Conservation (phyloP, 208 protist genomes). For the Trypanosomatidae sp. region DNA sequence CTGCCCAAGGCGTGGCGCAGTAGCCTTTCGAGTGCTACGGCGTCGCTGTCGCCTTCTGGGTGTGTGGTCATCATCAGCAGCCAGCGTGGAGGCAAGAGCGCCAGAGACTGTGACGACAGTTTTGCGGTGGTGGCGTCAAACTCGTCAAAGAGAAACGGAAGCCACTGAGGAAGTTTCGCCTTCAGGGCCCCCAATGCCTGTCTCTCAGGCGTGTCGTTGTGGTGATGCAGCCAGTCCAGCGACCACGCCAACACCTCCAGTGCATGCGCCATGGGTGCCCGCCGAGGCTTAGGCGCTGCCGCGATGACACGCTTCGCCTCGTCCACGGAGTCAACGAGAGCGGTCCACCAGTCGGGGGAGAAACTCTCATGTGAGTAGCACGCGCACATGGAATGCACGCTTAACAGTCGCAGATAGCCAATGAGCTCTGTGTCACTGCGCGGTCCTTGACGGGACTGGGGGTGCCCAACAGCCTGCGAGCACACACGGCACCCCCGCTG, state of each 20-base stretch:
- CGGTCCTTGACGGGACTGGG: neutral
- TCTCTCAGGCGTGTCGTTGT: neutral
- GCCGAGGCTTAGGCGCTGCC: slow-evolving; percentile 15
- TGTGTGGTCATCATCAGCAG: slow-evolving; percentile 7
- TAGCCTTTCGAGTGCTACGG: slow-evolving; percentile 5
- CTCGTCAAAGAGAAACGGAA: slow-evolving; percentile 17
- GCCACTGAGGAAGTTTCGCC: slow-evolving; percentile 16
- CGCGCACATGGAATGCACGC: slow-evolving; percentile 11
- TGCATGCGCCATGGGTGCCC: slow-evolving; percentile 11
- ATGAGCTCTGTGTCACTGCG: neutral
- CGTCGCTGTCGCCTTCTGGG: slow-evolving; percentile 2
- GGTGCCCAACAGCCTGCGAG: neutral
- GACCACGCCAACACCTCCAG: slow-evolving; percentile 24
- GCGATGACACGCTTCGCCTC: slow-evolving; percentile 11
- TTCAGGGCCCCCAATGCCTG: neutral
- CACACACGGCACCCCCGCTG: slow-evolving; percentile 2
- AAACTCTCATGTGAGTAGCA: neutral
- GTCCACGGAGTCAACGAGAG: slow-evolving; percentile 3
- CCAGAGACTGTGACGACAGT: neutral
- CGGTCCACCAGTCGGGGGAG: neutral
- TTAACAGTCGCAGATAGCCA: slow-evolving; percentile 15
- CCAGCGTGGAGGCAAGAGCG: slow-evolving; percentile 18
- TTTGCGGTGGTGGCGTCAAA: neutral
- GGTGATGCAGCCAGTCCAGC: slow-evolving; percentile 19
- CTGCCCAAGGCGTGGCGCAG: slow-evolving; percentile 11